phyloP scores from a whole-genome alignment of 129 eudicot genomes.

The Flaveria sonorensis region DNA sequence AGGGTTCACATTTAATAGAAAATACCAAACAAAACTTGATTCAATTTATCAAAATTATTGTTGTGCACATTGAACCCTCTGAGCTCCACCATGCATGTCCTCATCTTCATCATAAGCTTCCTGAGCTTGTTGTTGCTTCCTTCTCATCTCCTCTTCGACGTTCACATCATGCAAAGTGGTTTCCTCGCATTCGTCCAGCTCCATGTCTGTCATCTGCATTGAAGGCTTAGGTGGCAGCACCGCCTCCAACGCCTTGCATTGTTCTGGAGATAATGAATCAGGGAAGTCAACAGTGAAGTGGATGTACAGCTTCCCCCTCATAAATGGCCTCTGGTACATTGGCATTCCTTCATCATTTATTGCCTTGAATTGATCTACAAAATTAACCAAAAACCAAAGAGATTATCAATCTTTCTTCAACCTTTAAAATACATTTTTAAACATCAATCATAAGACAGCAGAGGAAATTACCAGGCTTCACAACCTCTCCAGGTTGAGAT shows the following conservation, averaged over 20 bases:
- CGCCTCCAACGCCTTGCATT: conserved; percentile 57
- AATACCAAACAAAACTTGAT: neutral
- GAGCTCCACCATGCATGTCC: conserved; percentile 76
- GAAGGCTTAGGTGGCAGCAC: conserved; percentile 56
- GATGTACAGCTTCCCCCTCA: conserved; percentile 71
- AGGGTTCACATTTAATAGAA: neutral
- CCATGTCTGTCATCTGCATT: conserved; percentile 55
- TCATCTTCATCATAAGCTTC: conserved; percentile 86
- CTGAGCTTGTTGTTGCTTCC: conserved; percentile 59
- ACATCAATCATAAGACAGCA: neutral
- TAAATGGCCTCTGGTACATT: conserved; percentile 77
- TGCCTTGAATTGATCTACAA: conserved; percentile 64
- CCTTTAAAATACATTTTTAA: neutral
- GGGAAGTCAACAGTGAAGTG: conserved; percentile 74
- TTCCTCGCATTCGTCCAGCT: conserved; percentile 82
- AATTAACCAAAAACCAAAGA: neutral
- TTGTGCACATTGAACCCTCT: conserved; percentile 81
- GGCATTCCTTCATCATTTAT: conserved; percentile 88
- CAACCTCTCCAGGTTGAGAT: conserved; percentile 74
- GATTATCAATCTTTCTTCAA: neutral
- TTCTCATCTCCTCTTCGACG: conserved; percentile 80
- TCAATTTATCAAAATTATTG: conserved; percentile 37
- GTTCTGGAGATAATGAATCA: conserved; percentile 48
- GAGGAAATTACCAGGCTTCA: conserved; percentile 63
- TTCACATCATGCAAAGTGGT: conserved; percentile 74